Conservation (phyloP, 2,329 filamentous ascomycete genomes). For the Leptodontidium sp. region DNA sequence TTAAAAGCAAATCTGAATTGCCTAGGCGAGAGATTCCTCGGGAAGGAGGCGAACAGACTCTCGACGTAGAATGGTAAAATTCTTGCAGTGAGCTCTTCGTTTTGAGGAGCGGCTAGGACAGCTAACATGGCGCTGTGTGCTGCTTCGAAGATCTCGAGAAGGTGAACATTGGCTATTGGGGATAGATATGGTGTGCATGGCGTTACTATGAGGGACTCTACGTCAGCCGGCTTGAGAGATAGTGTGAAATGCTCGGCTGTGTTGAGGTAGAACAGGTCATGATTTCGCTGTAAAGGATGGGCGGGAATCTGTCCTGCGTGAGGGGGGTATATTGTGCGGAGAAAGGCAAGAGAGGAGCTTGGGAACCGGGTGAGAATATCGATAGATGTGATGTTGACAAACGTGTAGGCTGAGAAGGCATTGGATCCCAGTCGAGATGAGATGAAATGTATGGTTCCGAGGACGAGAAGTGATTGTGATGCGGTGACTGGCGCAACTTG, state of each 20-base stretch:
- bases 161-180: conserved; percentile 47
- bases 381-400: conserved; percentile 72
- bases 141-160: conserved; percentile 75
- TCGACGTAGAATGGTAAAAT: conserved; percentile 75
- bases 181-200: conserved; percentile 72
- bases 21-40: conserved; percentile 67
- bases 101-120: conserved; percentile 72
- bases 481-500: conserved; percentile 63
- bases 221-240: conserved; percentile 60
- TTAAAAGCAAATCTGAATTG: conserved; percentile 78
- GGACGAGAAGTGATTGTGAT: conserved; percentile 66
- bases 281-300: conserved; percentile 69
- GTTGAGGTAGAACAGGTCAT: conserved; percentile 79
- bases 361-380: conserved; percentile 73
- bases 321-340: conserved; percentile 49
- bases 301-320: conserved; percentile 63
- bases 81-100: conserved; percentile 65
- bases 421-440: conserved; percentile 69
- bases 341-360: conserved; percentile 63
- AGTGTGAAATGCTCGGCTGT: conserved; percentile 74
- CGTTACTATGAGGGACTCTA: conserved; percentile 67
- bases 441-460: conserved; percentile 74
- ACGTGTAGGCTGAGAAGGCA: conserved; percentile 73
- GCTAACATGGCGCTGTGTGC: conserved; percentile 75
- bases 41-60: conserved; percentile 72